These are phyloP conservation scores for Cyclanthera cordifolia DNA, from an alignment of 306 rosid species.

Conservation along the genomic window DNA sequence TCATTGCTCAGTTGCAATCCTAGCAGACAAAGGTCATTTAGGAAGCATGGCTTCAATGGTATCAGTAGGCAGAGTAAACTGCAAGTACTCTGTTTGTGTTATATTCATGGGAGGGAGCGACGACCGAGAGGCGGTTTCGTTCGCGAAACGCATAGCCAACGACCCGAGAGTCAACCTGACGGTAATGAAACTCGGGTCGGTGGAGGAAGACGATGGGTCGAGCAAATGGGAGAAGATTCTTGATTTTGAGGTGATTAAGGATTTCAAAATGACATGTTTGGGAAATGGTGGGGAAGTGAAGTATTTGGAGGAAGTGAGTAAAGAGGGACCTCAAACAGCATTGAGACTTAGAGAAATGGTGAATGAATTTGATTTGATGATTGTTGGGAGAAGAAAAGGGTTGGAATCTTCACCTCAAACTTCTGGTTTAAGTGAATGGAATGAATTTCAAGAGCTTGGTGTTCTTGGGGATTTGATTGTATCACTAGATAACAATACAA, in stretches of 20 bases:
- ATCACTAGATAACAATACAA: slow-evolving; percentile 32
- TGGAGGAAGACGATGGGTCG: background rate
- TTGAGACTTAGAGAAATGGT: slow-evolving; percentile 17
- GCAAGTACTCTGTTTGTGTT: slow-evolving; percentile 25
- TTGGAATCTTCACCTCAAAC: slow-evolving; percentile 30
- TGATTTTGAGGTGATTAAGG: slow-evolving; percentile 14
- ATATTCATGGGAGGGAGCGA: slow-evolving; percentile 62
- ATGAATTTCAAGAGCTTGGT: slow-evolving; percentile 65
- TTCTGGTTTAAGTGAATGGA: slow-evolving; percentile 49
- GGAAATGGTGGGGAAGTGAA: slow-evolving; percentile 11
- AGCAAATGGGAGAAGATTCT: slow-evolving; percentile 15
- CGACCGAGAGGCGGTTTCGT: slow-evolving; percentile 48
- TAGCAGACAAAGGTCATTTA: slow-evolving; percentile 5
- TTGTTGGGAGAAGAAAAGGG: slow-evolving; percentile 48
- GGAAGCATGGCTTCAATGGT: slow-evolving; percentile 10
- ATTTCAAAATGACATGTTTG: background rate
- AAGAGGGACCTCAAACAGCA: slow-evolving; percentile 25
- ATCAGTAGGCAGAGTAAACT: background rate
- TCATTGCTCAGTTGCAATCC: slow-evolving; percentile 7
- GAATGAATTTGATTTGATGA: slow-evolving; percentile 33
- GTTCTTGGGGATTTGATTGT: slow-evolving; percentile 55
- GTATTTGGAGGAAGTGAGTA: slow-evolving; percentile 7
- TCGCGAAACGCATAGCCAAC: slow-evolving; percentile 36
- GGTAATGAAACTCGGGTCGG: slow-evolving; percentile 9
- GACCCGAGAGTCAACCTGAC: slow-evolving; percentile 21